These are phyloP conservation scores for Elaeis guineensis DNA, from an alignment of 176 grass and related monocot species.

Conservation along the genomic window DNA sequence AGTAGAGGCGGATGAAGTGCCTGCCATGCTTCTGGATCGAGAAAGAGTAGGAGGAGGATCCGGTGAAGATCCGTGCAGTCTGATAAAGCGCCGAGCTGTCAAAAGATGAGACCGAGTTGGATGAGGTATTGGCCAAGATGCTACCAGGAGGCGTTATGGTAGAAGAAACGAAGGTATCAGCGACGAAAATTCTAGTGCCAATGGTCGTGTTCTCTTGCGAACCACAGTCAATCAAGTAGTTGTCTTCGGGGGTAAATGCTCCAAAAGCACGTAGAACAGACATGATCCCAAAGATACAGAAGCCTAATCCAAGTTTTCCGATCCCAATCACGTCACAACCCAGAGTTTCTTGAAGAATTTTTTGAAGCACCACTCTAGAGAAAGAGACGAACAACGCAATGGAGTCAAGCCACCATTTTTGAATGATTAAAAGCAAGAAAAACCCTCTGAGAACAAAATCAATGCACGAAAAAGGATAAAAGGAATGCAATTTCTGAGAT, in stretches of 20 bases:
- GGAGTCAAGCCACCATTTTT: too few relatives aligned
- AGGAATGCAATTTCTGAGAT: too few relatives aligned
- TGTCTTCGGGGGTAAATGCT: constrained; percentile 65
- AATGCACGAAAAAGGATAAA: too few relatives aligned
- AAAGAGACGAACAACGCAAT: too few relatives aligned
- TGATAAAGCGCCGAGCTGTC: constrained; percentile 45
- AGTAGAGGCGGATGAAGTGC: constrained; percentile 81
- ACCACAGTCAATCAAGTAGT: constrained; percentile 80
- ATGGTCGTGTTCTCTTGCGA: constrained; percentile 49
- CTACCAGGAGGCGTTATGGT: constrained; percentile 43
- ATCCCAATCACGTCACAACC: too few relatives aligned
- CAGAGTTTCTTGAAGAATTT: too few relatives aligned
- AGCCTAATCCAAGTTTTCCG: constrained; percentile 13
- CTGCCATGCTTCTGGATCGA: constrained; percentile 63
- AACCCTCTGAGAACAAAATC: too few relatives aligned
- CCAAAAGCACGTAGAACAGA: constrained; percentile 30
- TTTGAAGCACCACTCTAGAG: too few relatives aligned
- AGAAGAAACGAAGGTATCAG: constrained; percentile 45
- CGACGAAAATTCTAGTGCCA: constrained; percentile 47
- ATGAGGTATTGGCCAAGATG: constrained; percentile 43
- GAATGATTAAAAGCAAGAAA: too few relatives aligned
- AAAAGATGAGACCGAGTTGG: constrained; percentile 43
- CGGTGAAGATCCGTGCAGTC: constrained; percentile 67
- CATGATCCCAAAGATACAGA: constrained; percentile 29
- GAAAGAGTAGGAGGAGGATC: constrained; percentile 72